Conservation (phyloP, 1,284 basidiomycete species). For the Neonothopanus nambi region DNA sequence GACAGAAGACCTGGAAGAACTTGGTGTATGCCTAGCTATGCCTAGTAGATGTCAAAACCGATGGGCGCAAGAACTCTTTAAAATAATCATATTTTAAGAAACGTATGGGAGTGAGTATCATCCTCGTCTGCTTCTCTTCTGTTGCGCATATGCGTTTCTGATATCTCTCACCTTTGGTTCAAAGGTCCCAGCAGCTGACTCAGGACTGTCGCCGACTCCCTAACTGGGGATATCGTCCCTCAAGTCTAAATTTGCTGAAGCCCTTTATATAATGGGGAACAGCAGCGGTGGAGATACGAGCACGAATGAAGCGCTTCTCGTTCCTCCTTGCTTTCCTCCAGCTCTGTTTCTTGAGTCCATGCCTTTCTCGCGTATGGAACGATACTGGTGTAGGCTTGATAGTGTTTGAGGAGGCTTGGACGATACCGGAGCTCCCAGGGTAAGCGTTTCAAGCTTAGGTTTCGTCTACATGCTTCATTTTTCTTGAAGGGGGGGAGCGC, state of each 20-base stretch:
- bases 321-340: neutral
- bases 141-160: too few species aligned
- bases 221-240: too few species aligned
- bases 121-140: too few species aligned
- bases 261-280: neutral
- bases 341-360: neutral
- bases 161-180: too few species aligned
- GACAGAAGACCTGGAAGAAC: too few species aligned
- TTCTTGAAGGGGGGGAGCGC: neutral
- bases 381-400: constrained; percentile 37
- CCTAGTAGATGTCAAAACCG: too few species aligned
- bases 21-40: too few species aligned
- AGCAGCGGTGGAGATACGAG: neutral
- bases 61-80: too few species aligned
- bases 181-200: too few species aligned
- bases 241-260: neutral
- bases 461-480: constrained; percentile 20
- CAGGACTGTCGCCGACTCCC: too few species aligned
- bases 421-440: constrained; percentile 33
- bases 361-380: constrained; percentile 22
- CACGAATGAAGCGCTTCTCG: neutral
- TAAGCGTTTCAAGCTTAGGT: constrained; percentile 12
- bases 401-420: constrained; percentile 44
- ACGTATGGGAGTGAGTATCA: too few species aligned
- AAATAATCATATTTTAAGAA: too few species aligned